Conservation (phyloP, 164 flowering plant species). For the Protea cynaroides region DNA sequence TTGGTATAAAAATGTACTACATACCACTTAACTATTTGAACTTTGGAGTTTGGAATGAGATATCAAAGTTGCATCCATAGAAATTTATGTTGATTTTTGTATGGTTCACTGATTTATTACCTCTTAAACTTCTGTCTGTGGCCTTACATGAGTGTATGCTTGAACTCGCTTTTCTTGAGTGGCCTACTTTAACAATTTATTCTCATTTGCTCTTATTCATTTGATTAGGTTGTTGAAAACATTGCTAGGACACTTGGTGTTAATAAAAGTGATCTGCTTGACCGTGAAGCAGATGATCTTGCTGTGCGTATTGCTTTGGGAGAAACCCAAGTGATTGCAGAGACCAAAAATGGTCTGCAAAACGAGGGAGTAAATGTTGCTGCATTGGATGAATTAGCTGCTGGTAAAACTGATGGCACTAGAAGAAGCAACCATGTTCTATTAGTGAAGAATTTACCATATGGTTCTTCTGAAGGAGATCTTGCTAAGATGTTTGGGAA, state of each 20-base stretch:
- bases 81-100: neutral
- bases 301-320: constrained; percentile 92
- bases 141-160: neutral
- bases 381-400: constrained; percentile 62
- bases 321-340: constrained; percentile 82
- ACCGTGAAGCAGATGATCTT: constrained; percentile 76
- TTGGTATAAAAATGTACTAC: no score
- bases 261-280: constrained; percentile 81
- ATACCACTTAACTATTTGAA: no score
- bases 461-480: constrained; percentile 74
- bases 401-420: constrained; percentile 45
- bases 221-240: constrained; percentile 75
- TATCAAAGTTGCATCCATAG: neutral
- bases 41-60: neutral
- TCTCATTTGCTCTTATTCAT: neutral
- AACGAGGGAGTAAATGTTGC: constrained; percentile 78
- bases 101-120: neutral
- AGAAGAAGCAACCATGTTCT: constrained; percentile 86
- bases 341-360: constrained; percentile 74
- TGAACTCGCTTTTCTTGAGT: neutral
- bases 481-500: constrained; percentile 75
- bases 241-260: constrained; percentile 81
- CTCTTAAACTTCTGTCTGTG: neutral
- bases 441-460: constrained; percentile 91
- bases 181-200: neutral